Base-by-base conservation (phyloP, 306 rosid species). In the Quercus bicolor region DNA sequence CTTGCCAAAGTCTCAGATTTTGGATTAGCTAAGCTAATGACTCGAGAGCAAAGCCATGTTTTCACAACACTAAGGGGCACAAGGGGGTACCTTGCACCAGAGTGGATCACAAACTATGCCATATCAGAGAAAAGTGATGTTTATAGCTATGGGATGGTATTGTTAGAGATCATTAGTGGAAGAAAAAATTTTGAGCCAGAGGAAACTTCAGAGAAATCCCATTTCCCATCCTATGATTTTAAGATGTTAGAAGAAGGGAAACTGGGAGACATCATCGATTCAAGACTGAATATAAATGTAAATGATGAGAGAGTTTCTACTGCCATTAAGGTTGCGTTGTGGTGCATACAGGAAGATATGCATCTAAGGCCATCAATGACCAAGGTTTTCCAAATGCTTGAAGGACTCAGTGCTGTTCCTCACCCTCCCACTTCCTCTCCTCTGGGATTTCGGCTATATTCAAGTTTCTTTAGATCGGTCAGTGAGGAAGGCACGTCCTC, bases 261-360 rank as follows among this genome's bases (percentile, higher is more conserved):
- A 55, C 74, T 89, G 71, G 70, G 70, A 29, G 90, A 91, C 24
- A 75, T 89, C 59, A 74, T 91, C 2, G 97, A 91, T 66, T 70
- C 88, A 5, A 86, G 71, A 77, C 40, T 90, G 79, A 37, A 16
- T 15, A 73, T 59, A 2, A 83, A 82, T 70, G 88, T 26, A 13
- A 68, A 83, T 3, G 95, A 91, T 40, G 85, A 85, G 11, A 83
- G 86, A 79, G 70, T 91, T 34, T 80, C 76, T 13, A 76, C 75
- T 9, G 94, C 94, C 48, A 80, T 91, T 19, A 87, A 79, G 74
- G 96, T 95, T 72, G 97, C 98, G 55, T 85, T 92, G 52, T 91
- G 97, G 98, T 95, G 98, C 80, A 83, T 95, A 81, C 98, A 95
- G 15, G 97, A 94, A 80, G 98, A 95, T 52, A 92, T 89, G 98